A percentile compares a stretch with the other conserved stretches of the same genome.
These are phyloP conservation scores for Globisporangium megalacanthum DNA, from an alignment of 352 stramenopile genomes.

Conservation along the genomic window DNA sequence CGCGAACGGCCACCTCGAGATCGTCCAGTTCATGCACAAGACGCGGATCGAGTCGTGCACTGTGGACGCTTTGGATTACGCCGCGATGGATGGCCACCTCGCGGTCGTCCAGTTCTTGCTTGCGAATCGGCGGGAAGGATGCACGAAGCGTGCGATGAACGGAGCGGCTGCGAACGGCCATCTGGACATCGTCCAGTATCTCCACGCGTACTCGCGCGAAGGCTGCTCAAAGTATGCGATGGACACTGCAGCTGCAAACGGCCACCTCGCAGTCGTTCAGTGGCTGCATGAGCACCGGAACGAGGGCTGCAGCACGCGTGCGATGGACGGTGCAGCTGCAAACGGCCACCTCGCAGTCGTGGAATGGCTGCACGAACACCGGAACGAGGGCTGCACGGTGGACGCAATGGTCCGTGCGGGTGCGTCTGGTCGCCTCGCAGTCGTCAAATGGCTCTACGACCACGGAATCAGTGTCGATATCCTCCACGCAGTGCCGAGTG, in stretches of 20 bases:
- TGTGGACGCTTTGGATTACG: background rate
- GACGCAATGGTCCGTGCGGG: slow-evolving; percentile 3
- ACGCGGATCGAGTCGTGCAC: background rate
- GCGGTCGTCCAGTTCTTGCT: background rate
- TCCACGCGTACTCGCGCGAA: background rate
- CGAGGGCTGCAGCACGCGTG: slow-evolving; percentile 14
- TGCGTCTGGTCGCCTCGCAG: background rate
- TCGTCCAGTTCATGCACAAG: background rate
- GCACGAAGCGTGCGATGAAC: background rate
- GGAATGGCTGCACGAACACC: slow-evolving; percentile 4
- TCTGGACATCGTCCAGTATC: background rate
- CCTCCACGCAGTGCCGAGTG: background rate
- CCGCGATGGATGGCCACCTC: background rate
- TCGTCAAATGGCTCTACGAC: slow-evolving; percentile 10
- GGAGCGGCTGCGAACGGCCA: background rate
- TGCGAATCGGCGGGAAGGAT: background rate
- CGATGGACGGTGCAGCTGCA: slow-evolving; percentile 3
- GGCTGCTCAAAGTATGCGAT: background rate
- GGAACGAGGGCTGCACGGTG: slow-evolving; percentile 5
- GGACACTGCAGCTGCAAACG: background rate
- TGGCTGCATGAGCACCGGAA: background rate
- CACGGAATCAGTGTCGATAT: background rate
- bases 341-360: background rate
- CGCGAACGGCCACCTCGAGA: background rate
- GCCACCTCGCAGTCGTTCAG: background rate